phyloP scores from a whole-genome alignment of 2,329 filamentous ascomycete genomes.

The Macrophomina phaseolina region DNA sequence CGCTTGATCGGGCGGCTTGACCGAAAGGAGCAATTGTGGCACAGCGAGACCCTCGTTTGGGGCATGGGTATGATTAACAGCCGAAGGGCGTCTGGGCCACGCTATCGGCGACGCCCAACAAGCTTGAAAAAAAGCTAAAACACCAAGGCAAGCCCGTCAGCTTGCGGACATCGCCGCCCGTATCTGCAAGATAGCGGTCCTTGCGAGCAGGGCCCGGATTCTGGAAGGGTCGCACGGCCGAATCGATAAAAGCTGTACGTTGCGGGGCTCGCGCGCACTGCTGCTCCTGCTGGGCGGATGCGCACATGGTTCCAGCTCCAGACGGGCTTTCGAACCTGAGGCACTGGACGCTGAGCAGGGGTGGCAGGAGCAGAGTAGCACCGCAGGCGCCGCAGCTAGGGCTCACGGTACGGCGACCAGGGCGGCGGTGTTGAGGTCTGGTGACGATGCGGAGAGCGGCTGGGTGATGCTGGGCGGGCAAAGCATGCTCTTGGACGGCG shows the following conservation, averaged over 20 bases:
- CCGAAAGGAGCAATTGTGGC: slow-evolving; percentile 17
- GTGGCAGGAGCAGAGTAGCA: neutral
- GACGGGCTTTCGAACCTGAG: neutral
- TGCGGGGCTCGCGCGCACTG: neutral
- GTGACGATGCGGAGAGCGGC: neutral
- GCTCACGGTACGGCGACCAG: neutral
- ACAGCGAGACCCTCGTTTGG: slow-evolving; percentile 1
- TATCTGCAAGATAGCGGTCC: slow-evolving; percentile 24
- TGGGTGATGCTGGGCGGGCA: neutral
- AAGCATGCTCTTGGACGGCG: neutral
- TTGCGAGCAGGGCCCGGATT: neutral
- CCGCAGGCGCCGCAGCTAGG: neutral
- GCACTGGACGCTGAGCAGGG: neutral
- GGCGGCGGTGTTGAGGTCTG: neutral
- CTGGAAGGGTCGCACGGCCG: slow-evolving; percentile 17
- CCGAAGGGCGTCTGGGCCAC: slow-evolving; percentile 6
- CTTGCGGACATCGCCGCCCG: slow-evolving; percentile 18
- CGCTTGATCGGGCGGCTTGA: slow-evolving; percentile 1
- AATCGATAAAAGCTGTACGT: slow-evolving; percentile 5
- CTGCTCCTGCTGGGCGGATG: neutral
- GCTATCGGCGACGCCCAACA: slow-evolving; percentile 15
- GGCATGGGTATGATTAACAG: slow-evolving; percentile 20
- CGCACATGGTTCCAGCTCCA: neutral
- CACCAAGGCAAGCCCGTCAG: slow-evolving; percentile 13
- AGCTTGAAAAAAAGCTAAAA: slow-evolving; percentile 23